Conservation (phyloP, 2,329 filamentous ascomycete genomes). For the Triangularia verruculosa region DNA sequence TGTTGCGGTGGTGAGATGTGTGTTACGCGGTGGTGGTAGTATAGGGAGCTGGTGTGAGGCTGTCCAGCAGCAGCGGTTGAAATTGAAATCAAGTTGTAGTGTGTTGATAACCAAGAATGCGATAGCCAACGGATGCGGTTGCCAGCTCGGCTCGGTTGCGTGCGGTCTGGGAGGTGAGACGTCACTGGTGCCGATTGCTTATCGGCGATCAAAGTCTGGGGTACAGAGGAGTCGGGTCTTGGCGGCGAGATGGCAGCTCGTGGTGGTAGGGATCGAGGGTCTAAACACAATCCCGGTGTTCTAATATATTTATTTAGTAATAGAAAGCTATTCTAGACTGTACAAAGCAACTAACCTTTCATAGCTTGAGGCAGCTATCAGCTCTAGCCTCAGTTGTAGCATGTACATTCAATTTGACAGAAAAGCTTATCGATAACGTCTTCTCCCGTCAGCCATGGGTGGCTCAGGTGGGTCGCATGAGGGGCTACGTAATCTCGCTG, state of each 20-base stretch:
- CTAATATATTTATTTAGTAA: not conserved
- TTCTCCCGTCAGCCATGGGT: slow-evolving; percentile 17
- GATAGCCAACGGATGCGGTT: not conserved
- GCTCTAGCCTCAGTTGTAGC: not conserved
- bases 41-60: not conserved
- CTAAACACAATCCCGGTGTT: not conserved
- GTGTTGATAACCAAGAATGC: not conserved
- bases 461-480: slow-evolving; percentile 19
- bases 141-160: not conserved
- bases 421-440: slow-evolving; percentile 23
- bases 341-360: no score
- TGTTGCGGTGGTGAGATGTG: slow-evolving; percentile 10
- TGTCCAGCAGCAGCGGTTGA: not conserved
- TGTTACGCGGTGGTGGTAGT: not conserved
- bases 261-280: not conserved
- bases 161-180: slow-evolving; percentile 9
- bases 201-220: not conserved
- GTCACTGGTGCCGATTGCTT: slow-evolving; percentile 16
- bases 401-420: not conserved
- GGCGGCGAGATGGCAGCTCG: not conserved
- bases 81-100: not conserved
- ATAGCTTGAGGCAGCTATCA: not conserved
- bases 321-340: not conserved
- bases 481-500: slow-evolving; percentile 28
- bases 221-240: not conserved